Evolutionary conservation across 345 rosid genomes (phyloP).

Genomic region (Turnera subulata): DNA sequence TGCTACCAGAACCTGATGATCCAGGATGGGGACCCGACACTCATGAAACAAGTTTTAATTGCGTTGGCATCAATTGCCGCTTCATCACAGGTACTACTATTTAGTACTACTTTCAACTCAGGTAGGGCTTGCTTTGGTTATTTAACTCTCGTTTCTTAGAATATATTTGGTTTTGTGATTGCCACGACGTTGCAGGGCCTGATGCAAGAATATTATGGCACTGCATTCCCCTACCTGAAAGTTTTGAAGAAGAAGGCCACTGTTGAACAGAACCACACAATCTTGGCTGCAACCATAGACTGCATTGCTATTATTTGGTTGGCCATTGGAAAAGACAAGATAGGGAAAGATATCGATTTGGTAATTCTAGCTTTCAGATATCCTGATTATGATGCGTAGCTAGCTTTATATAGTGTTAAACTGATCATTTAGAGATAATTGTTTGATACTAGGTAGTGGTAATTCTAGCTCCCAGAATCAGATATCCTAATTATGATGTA

Average conservation of each 20-base stretch:
- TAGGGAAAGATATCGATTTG: slow-evolving; percentile 2
- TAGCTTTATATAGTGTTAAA: not conserved
- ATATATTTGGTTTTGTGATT: not conserved
- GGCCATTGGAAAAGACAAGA: slow-evolving; percentile 14
- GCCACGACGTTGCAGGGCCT: no score
- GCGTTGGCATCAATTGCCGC: slow-evolving; percentile 4
- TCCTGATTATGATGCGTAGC: no score
- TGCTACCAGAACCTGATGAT: not conserved
- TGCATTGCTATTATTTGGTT: slow-evolving; percentile 11
- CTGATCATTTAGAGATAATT: no score
- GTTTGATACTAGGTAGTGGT: no score
- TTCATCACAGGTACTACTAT: slow-evolving; percentile 7
- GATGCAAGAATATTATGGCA: slow-evolving; percentile 24
- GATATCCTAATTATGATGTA: no score
- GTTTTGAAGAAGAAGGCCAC: slow-evolving; percentile 22
- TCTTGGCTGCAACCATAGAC: not conserved
- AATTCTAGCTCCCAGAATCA: no score
- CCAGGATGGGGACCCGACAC: slow-evolving; percentile 2
- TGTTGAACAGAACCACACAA: not conserved
- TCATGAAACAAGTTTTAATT: not conserved
- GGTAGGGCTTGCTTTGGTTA: not conserved
- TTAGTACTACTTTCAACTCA: not conserved
- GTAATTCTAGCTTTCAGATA: not conserved
- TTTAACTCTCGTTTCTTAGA: no score
- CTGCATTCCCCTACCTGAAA: slow-evolving; percentile 32